Percentiles rank a stretch among this genome's conserved stretches.
Evolutionary conservation across 768 basidiomycete genomes (phyloP).

Genomic region (Mycena capillaripes): DNA sequence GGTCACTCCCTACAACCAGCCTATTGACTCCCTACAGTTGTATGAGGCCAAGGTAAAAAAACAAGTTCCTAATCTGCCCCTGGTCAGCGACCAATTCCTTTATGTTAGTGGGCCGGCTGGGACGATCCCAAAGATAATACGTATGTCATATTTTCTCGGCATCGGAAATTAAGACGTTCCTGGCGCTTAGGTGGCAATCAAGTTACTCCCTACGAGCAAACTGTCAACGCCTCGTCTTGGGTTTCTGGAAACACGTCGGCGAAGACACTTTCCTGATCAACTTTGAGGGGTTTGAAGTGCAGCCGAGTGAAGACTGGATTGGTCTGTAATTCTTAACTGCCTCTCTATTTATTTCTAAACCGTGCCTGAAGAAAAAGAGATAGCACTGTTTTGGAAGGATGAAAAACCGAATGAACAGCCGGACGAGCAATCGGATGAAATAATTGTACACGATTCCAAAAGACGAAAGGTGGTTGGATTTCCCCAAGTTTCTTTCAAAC

Average conservation of each 20-base stretch:
- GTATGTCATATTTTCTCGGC: background rate
- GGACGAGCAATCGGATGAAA: too few species aligned
- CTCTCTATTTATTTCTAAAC: background rate
- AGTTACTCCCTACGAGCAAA: background rate
- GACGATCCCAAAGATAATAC: background rate
- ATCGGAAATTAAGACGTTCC: background rate
- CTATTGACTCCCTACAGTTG: background rate
- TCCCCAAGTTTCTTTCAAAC: background rate
- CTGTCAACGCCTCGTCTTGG: background rate
- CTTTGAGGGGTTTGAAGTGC: background rate
- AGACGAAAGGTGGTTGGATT: slow-evolving; percentile 2
- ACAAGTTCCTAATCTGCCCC: background rate
- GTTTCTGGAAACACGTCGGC: slow-evolving; percentile 12
- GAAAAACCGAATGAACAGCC: background rate
- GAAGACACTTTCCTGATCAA: background rate
- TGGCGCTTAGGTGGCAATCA: slow-evolving; percentile 2
- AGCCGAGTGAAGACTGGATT: background rate
- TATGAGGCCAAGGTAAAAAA: slow-evolving; percentile 13
- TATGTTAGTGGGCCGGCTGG: slow-evolving; percentile 13
- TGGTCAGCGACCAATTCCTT: background rate
- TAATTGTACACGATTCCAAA: too few species aligned
- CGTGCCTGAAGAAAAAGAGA: background rate
- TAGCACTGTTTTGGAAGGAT: background rate
- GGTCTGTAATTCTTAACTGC: background rate
- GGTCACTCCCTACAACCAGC: too few species aligned